These are phyloP conservation scores for Pseudogymnoascus sp. DNA, from an alignment of 2,329 filamentous ascomycete species.

Conservation along the genomic window DNA sequence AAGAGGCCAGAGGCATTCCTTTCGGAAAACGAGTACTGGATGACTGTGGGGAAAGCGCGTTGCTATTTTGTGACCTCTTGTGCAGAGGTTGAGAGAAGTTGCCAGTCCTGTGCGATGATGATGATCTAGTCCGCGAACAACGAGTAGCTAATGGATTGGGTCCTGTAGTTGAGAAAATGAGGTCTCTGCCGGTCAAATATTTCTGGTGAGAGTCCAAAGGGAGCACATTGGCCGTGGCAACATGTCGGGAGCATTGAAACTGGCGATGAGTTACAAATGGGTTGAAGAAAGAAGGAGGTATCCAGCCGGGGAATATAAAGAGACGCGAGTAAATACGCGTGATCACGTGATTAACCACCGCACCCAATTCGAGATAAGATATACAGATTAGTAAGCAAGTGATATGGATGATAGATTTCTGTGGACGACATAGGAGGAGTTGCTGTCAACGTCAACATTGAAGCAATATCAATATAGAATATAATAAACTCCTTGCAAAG, in stretches of 20 bases:
- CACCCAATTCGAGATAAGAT: neutral
- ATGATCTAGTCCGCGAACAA: conserved; percentile 20
- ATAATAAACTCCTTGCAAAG: neutral
- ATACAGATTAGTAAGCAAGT: neutral
- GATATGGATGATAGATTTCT: neutral
- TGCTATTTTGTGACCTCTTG: conserved; percentile 45
- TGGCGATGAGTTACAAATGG: neutral
- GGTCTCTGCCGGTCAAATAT: conserved; percentile 15
- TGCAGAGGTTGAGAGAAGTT: conserved; percentile 40
- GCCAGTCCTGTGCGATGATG: conserved; percentile 20
- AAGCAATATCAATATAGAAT: neutral
- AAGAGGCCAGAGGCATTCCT: conserved; percentile 51
- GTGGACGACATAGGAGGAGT: neutral
- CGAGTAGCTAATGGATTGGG: conserved; percentile 20
- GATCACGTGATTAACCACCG: neutral
- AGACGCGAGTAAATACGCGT: conserved; percentile 2
- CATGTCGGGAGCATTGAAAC: neutral
- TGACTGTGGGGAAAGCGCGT: conserved; percentile 72
- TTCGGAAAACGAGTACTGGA: conserved; percentile 65
- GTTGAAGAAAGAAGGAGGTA: neutral
- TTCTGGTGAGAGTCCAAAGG: neutral
- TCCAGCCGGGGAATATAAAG: neutral
- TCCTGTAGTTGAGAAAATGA: conserved; percentile 21
- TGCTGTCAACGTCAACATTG: neutral
- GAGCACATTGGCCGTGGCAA: neutral